Base-by-base conservation (phyloP, 2,329 filamentous ascomycete species). In the Blastomyces gilchristii region DNA sequence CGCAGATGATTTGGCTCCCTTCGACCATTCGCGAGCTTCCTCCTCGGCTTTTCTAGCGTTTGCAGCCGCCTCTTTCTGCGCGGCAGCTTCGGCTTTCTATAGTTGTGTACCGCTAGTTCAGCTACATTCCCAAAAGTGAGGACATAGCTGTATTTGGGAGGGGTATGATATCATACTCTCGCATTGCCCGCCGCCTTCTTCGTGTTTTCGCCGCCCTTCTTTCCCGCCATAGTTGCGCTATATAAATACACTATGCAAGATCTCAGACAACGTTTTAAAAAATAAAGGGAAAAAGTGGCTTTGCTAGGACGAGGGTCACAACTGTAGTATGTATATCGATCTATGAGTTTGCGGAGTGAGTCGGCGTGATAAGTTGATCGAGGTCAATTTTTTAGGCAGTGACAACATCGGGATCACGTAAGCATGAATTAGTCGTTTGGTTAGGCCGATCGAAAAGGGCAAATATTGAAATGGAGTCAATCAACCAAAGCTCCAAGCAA, bases 131-230 rank as follows among this genome's bases (percentile, higher is more conserved):
- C 18, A 52, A 50, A 16, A n/a, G 9, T 39, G 8, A 12, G 37
- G 37, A 39, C 9, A 39, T 12, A 12, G 37, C 1, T 39, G 22
- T 39, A 39, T 52, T 61, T 31, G 69, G 69, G 69, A 68, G 69
- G 67, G 70, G 69, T 62, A 34, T 52, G 11, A 63, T 52, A 22
- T 60, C 57, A 63, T 72, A 78, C 77, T 62, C 74, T 77, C 65
- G 92, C 91, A 76, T 97, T 91, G 67, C 93, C 94, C 9, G 87
- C 85, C 2, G 79, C 91, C 81, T 97, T 97, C 79, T 96, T 97
- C 75, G 83, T 88, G 78, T 89, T 91, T 67, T 95, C 91, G 62
- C 80, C 83, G 62, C 71, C 78, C 71, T 81, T 84, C 76, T 89
- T 92, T 77, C 89, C 90, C 69, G 81, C 87, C 89, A 92, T 92